Evolutionary conservation across 1,284 basidiomycete genomes (phyloP), one percentile per base, ranked within the genome.

Genomic region (Gomphus sp.): DNA sequence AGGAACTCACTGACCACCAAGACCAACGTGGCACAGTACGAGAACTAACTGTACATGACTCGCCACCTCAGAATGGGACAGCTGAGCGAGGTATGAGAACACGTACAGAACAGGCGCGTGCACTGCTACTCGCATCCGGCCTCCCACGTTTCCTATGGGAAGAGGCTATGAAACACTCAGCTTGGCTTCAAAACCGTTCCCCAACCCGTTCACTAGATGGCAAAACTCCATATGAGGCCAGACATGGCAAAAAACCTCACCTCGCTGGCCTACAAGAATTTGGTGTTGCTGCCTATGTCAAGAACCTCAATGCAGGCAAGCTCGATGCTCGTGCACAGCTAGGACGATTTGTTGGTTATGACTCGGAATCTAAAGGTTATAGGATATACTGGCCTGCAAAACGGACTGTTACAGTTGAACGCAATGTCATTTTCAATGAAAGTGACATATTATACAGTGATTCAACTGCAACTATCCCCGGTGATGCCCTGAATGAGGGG

Each of bases 1-100:
- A 31, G 28, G 28, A 31, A 31, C 28, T 31, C 28, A 31, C 28
- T 31, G 28, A 31, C 28, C 28, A 71, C 60, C 66, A 70, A 3
- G 59, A 61, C 9, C 28, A 47, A 0, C 25, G 60, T 9, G 73
- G 73, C n/a, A 75, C 71, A 3, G 39, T 59, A 31, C 66, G 63
- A 22, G 62, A 70, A 48, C 64, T 70, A 12, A 71, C 69, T 12
- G 64, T 70, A 0, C 74, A 75, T 56, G 67, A 76, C 59, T 67
- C 72, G 62, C 64, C 28, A 31, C 28, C 28, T 31, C 28, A 31
- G 28, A 31, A 31, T 31, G 28, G 28, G 28, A 31, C 28, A 8
- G 64, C 69, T 0, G 70, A 77, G 65, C 63, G 64, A 8, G 59
- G 64, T 11, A 74, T 73, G 56, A 51, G 70, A 2, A 73, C 68